Evolutionary conservation across 192 early-diverging fungal genomes (phyloP), one percentile per base, ranked within the genome.

Genomic region (Rhizophlyctis rosea): DNA sequence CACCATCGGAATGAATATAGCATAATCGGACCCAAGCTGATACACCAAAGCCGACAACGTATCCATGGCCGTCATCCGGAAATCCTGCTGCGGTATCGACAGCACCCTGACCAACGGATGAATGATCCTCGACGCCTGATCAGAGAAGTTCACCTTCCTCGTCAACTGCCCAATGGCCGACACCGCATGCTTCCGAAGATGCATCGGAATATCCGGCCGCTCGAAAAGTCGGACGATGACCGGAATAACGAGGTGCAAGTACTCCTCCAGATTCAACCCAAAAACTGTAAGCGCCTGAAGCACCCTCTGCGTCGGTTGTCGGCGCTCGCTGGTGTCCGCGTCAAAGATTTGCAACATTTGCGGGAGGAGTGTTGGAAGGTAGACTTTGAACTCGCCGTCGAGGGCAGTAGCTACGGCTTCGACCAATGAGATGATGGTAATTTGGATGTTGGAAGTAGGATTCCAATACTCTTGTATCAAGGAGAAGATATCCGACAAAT

Each of bases 201-300:
- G 62, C 16, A 78, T 54, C 0, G 89, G 87, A 2, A 81, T 78
- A 44, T 85, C 87, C 1, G 80, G 67, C 35, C 79, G 81, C 54
- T 98, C 92, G 67, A 96, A 87, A 9, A 91, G 76, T 55, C 80
- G 74, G 25, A 96, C 86, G 11, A 98, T 76, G 1, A 85, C 83
- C 5, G 92, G 94, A 56, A 96, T 86, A 18, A 98, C 85, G 21
- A 98, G 76, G 69, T 93, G 88, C 73, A 98, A 79, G 62, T 95
- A 96, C 59, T 91, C 93, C 61, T 98, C 94, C 44, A 96, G 82
- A 59, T 91, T 93, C 2, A 87, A 75, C 1, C 91, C 91, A 75
- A 97, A 88, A 3, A 87, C 85, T 5, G 85, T 74, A 56, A 97
- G 79, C 2, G 88, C 91, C 49, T 92, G 84, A 13, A 97, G 61